phyloP scores from a whole-genome alignment of 2,329 filamentous ascomycete genomes.

The Phoma sp. region DNA sequence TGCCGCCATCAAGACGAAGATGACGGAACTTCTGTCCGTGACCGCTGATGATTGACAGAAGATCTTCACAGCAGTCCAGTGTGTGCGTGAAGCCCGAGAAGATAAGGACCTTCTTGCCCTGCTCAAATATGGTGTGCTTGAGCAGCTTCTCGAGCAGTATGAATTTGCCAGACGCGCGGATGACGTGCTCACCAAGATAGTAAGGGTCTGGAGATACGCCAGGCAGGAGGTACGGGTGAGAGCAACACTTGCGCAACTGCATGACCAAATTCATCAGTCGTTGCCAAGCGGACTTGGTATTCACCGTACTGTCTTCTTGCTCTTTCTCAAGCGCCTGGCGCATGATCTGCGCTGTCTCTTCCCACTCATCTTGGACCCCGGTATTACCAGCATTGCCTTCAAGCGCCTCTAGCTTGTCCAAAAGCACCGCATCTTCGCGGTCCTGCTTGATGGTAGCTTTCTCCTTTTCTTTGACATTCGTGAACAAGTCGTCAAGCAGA shows the following conservation, averaged over 20 bases:
- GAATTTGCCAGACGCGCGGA: slow-evolving; percentile 62
- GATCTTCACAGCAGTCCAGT: slow-evolving; percentile 59
- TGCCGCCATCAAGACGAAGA: slow-evolving; percentile 59
- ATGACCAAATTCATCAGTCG: slow-evolving; percentile 62
- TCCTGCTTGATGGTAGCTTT: slow-evolving; percentile 47
- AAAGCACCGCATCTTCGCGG: slow-evolving; percentile 43
- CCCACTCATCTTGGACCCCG: slow-evolving; percentile 48
- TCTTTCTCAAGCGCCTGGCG: slow-evolving; percentile 73
- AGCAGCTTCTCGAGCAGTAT: slow-evolving; percentile 61
- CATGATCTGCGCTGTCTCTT: slow-evolving; percentile 91
- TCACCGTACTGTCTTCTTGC: slow-evolving; percentile 31
- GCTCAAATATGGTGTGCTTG: slow-evolving; percentile 55
- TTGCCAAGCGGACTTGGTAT: slow-evolving; percentile 50
- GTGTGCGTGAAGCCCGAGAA: slow-evolving; percentile 62
- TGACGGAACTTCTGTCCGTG: slow-evolving; percentile 52
- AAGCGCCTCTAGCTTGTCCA: slow-evolving; percentile 42
- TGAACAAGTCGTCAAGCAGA: slow-evolving; percentile 61
- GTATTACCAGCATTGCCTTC: slow-evolving; percentile 17
- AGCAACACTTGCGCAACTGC: slow-evolving; percentile 63
- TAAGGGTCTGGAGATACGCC: slow-evolving; percentile 55
- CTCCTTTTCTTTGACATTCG: slow-evolving; percentile 54
- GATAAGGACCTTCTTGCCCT: slow-evolving; percentile 62
- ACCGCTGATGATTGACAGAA: slow-evolving; percentile 54
- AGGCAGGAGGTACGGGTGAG: slow-evolving; percentile 60
- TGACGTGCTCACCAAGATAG: slow-evolving; percentile 54